A percentile compares a stretch with the other conserved stretches of the same genome.
Evolutionary conservation across 2,329 filamentous ascomycete genomes (phyloP).

Genomic region (Endocalyx cinctus): DNA sequence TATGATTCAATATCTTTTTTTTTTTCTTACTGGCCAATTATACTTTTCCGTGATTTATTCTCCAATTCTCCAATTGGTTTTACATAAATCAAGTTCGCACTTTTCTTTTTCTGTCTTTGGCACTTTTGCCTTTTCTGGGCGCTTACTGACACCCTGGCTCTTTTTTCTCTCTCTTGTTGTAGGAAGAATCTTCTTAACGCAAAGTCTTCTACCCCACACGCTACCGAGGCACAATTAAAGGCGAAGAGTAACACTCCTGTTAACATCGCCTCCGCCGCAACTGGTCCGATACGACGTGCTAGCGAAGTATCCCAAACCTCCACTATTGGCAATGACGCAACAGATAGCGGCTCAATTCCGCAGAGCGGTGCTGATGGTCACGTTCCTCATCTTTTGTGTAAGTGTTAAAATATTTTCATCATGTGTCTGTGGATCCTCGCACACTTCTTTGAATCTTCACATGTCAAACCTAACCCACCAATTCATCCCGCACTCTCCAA

Average conservation of each 20-base stretch:
- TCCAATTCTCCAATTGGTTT: constrained; percentile 16
- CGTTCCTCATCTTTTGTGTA: constrained; percentile 45
- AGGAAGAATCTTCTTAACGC: constrained; percentile 28
- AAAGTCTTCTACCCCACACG: constrained; percentile 18
- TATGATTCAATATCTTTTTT: not conserved
- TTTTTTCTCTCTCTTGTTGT: constrained; percentile 10
- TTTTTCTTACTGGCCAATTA: too few relatives aligned
- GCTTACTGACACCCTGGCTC: constrained; percentile 22
- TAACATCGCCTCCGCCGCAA: constrained; percentile 30
- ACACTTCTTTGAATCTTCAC: constrained; percentile 17
- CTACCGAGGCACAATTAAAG: constrained; percentile 39
- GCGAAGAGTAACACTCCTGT: constrained; percentile 33
- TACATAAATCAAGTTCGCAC: too few relatives aligned
- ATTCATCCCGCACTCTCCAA: too few relatives aligned
- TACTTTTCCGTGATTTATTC: constrained; percentile 12
- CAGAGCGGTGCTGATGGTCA: constrained; percentile 35
- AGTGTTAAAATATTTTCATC: constrained; percentile 24
- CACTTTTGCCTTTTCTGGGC: constrained; percentile 1
- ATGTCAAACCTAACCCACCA: constrained; percentile 17
- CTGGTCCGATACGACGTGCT: constrained; percentile 18
- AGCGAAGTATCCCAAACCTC: constrained; percentile 21
- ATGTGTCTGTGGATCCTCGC: constrained; percentile 10
- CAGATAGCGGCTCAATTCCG: constrained; percentile 12
- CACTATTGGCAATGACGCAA: constrained; percentile 18
- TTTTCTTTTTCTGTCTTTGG: constrained; percentile 4